Evolutionary conservation across 2,329 filamentous ascomycete species (phyloP), one percentile per base, ranked within the genome.

Genomic region (Dryadomyces quercivorus): DNA sequence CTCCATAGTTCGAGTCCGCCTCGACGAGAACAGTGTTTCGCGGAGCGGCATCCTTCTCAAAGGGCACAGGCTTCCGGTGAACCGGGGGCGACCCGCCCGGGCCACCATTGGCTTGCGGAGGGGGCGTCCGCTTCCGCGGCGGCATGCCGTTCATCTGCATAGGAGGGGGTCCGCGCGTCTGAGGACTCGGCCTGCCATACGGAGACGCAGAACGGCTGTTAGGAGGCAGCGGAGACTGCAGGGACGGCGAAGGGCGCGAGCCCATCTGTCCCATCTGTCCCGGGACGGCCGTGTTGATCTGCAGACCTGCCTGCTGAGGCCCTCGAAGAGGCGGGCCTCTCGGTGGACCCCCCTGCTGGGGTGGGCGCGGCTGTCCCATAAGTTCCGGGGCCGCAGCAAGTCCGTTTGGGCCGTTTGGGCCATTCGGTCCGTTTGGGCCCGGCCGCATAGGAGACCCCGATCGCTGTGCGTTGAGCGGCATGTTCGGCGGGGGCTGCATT

Each of bases 381-480:
- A 51, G 18, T 7, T 36, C 42, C 18, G 55, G 57, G 9, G 52
- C 57, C 51, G 58, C 57, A 40, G 56, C 55, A 40, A 56, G 46
- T 34, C 15, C 16, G 31, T 40, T 40, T 3, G 36, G 36, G 15
- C 36, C 36, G 36, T 16, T 40, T 3, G 36, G 36, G 36, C 36
- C 36, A 16, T 40, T 40, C 4, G 36, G 36, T 12, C 36, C 36
- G 15, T 40, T 40, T 16, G 36, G 15, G 9, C 36, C 36, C 15
- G 36, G 15, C 36, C 15, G 36, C 36, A 74, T 63, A 2, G 75
- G 74, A 42, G 75, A 75, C 60, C 67, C 70, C 43, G 75, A 72
- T 56, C 68, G 70, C 57, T 70, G 63, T 53, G 69, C 69, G 40
- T 65, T 64, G 22, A 71, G 66, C 48, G 68, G 65, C 61, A 69